Evolutionary conservation across 352 stramenopile species (phyloP).

Genomic region (Phytophthora chlamydospora): DNA sequence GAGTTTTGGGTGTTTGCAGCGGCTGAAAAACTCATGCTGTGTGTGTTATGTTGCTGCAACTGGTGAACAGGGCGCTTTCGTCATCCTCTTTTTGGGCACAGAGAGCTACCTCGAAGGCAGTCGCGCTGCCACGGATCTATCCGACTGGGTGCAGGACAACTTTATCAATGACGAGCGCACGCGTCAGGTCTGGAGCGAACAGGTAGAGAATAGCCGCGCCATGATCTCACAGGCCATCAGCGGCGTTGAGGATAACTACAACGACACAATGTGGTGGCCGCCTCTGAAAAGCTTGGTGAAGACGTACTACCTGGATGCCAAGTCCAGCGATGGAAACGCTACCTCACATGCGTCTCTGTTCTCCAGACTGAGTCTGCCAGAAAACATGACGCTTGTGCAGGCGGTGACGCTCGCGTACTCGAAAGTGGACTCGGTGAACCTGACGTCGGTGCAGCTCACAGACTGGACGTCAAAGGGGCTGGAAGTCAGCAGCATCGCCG

Average conservation of each 20-base stretch:
- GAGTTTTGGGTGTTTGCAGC: not conserved
- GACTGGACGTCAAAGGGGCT: slow-evolving; percentile 88
- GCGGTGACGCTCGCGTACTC: slow-evolving; percentile 76
- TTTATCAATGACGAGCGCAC: slow-evolving; percentile 90
- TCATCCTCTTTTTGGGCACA: slow-evolving; percentile 82
- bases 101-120: slow-evolving; percentile 90
- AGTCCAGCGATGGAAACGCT: slow-evolving; percentile 58
- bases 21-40: not conserved
- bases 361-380: slow-evolving; percentile 58
- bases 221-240: slow-evolving; percentile 84
- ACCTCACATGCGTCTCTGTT: slow-evolving; percentile 58
- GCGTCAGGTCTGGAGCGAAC: slow-evolving; percentile 81
- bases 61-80: slow-evolving; percentile 63
- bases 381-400: slow-evolving; percentile 87
- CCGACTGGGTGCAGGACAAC: slow-evolving; percentile 84
- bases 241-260: slow-evolving; percentile 87
- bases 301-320: slow-evolving; percentile 83
- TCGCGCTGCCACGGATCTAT: slow-evolving; percentile 72
- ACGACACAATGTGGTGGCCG: slow-evolving; percentile 90
- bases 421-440: slow-evolving; percentile 87
- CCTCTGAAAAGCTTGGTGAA: slow-evolving; percentile 83
- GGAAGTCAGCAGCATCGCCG: slow-evolving; percentile 82
- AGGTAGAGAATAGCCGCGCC: slow-evolving; percentile 79
- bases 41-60: slow-evolving; percentile 2
- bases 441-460: slow-evolving; percentile 85